Base-by-base conservation (phyloP, 2,329 filamentous ascomycete genomes). In the Clarireedia paspali region DNA sequence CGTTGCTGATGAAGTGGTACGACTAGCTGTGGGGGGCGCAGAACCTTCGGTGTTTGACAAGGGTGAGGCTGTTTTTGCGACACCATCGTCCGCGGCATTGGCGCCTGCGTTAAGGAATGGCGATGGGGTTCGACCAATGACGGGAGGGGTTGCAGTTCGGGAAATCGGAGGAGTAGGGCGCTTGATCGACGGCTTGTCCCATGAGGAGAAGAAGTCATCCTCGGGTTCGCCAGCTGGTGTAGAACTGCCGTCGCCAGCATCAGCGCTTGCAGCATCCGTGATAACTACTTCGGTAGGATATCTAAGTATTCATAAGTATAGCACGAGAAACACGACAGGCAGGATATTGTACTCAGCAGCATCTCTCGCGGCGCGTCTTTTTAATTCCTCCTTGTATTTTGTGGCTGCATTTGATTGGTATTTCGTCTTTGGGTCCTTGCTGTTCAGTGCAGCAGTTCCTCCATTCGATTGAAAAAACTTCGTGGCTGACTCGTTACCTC, bases 381-480 rank as follows among this genome's bases (percentile, higher is more conserved):
- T 92, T 57, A 99, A 79, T 72, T 97, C 92, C 55, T 96, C 92
- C 78, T 99, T 99, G 75, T 99, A 99, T 74, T 97, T 97, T 64
- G 84, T 88, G 23, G 94, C 94, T n/a, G 88, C 88, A 67, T 83
- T 88, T 62, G 89, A 96, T 53, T 89, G 91, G 73, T 99, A 99
- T 77, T 99, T 99, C 56, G 89, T 91, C 77, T 96, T 97, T 48
- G 87, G 81, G 69, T 99, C 94, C 74, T 97, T 97, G 82, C 91
- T 96, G 64, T 90, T 90, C 59, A 99, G 82, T 55, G 92, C 92
- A 50, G 92, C 91, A 42, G 89, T 91, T 59, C 94, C 94, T 61
- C 94, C 94, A 70, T 99, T 94, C 66, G 90, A 87, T 74, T 96
- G 91, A 78, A 97, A 99, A 78, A 90, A 99, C 75, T 96, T 96